Percentiles rank a stretch among this genome's conserved stretches.
These are phyloP conservation scores for Hyaloscypha finlandica DNA, from an alignment of 495 filamentous ascomycete genomes.

Conservation along the genomic window DNA sequence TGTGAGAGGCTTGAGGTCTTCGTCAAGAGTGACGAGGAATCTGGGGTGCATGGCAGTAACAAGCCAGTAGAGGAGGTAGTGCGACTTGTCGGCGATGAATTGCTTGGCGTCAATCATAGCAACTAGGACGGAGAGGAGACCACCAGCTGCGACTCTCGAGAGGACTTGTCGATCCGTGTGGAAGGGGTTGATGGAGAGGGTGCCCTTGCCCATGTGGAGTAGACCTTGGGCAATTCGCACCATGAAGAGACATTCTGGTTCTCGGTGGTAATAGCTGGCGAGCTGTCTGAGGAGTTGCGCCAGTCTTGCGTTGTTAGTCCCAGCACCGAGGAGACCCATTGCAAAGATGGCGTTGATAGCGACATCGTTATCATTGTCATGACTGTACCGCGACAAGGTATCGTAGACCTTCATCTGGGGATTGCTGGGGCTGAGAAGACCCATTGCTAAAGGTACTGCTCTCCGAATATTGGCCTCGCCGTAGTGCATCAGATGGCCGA, in stretches of 20 bases:
- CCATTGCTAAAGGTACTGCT: slow-evolving; percentile 97
- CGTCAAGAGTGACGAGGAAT: slow-evolving; percentile 94
- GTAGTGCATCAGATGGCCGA: slow-evolving; percentile 99
- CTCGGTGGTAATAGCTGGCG: slow-evolving; percentile 96
- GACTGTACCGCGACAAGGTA: slow-evolving; percentile 94
- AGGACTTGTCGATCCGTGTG: slow-evolving; percentile 97
- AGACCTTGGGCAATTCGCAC: slow-evolving; percentile 97
- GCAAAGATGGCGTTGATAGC: slow-evolving; percentile 98
- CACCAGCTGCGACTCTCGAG: slow-evolving; percentile 85
- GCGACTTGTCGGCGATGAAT: slow-evolving; percentile 85
- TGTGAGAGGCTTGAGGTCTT: slow-evolving; percentile 87
- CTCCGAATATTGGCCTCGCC: slow-evolving; percentile 95
- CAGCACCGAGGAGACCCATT: slow-evolving; percentile 96
- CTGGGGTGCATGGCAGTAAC: slow-evolving; percentile 96
- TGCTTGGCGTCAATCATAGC: slow-evolving; percentile 93
- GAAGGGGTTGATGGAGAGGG: slow-evolving; percentile 92
- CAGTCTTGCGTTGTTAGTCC: slow-evolving; percentile 96
- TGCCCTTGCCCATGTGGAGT: slow-evolving; percentile 99
- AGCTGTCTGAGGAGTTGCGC: slow-evolving; percentile 93
- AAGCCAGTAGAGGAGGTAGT: slow-evolving; percentile 97
- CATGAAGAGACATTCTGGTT: slow-evolving; percentile 96
- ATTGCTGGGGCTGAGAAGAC: slow-evolving; percentile 92
- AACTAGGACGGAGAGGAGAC: slow-evolving; percentile 85
- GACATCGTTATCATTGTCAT: slow-evolving; percentile 99
- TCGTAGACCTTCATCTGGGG: slow-evolving; percentile 99